Evolutionary conservation across 495 filamentous ascomycete species (phyloP).

Genomic region (Xylaria longipes): DNA sequence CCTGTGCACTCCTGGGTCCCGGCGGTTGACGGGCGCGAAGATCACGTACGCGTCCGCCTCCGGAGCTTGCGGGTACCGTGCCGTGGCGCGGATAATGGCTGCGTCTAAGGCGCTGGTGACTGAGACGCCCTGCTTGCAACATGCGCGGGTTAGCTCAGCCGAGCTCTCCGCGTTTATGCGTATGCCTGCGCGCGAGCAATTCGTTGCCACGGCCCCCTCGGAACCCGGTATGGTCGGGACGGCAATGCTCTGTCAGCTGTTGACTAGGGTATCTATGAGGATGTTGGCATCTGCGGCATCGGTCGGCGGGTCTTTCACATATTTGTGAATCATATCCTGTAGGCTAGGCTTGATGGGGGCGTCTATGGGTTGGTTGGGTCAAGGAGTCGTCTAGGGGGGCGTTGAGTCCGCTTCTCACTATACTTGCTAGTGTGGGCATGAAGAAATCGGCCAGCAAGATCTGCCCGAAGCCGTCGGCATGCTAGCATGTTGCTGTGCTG

Average conservation of each 20-base stretch:
- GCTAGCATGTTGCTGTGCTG: conserved; percentile 35
- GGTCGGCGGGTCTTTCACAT: neutral
- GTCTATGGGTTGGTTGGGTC: neutral
- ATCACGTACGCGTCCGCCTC: conserved; percentile 19
- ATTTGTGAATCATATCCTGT: conserved; percentile 10
- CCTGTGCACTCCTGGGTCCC: conserved; percentile 17
- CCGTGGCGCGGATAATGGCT: conserved; percentile 30
- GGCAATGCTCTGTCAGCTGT: conserved; percentile 24
- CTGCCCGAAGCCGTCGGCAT: conserved; percentile 37
- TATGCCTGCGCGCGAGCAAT: neutral
- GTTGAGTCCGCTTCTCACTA: neutral
- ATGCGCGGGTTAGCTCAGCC: conserved; percentile 15
- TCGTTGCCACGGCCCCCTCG: neutral
- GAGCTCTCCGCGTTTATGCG: conserved; percentile 1
- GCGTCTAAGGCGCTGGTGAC: conserved; percentile 34
- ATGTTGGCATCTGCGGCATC: conserved; percentile 10
- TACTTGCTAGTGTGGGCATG: conserved; percentile 20
- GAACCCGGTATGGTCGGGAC: conserved; percentile 18
- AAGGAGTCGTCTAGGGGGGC: neutral
- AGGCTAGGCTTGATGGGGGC: conserved; percentile 6
- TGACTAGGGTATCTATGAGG: conserved; percentile 3
- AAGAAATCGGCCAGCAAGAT: conserved; percentile 32
- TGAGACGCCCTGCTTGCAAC: conserved; percentile 15
- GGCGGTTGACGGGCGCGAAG: conserved; percentile 31
- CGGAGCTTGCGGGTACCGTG: conserved; percentile 20